Conservation (phyloP, 2,329 filamentous ascomycete species). For the Salinomyces thailandicus region DNA sequence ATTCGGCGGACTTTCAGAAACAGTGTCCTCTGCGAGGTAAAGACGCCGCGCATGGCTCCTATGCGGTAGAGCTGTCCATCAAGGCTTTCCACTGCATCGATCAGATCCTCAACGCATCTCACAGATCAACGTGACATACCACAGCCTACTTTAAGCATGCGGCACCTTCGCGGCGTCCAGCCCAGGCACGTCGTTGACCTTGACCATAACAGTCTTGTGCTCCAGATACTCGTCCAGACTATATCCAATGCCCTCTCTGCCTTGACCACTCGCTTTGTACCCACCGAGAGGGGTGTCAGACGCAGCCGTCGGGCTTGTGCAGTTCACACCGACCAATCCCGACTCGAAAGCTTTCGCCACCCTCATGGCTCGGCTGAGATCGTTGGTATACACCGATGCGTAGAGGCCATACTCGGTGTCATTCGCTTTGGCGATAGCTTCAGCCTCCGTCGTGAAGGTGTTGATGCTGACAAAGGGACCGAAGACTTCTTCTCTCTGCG, state of each 20-base stretch:
- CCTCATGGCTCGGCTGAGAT: conserved; percentile 28
- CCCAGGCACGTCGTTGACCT: conserved; percentile 16
- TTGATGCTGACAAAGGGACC: conserved; percentile 30
- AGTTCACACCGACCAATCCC: conserved; percentile 29
- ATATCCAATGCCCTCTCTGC: conserved; percentile 10
- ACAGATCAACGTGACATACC: too few species aligned
- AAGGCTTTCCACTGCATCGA: too few species aligned
- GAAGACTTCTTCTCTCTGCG: conserved; percentile 28
- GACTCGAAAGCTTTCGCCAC: conserved; percentile 31
- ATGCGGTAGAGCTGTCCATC: too few species aligned
- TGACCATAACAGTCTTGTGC: conserved; percentile 15
- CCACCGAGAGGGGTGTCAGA: conserved; percentile 31
- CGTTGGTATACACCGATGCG: conserved; percentile 28
- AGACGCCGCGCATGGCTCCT: too few species aligned
- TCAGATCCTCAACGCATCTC: too few species aligned
- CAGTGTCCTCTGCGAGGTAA: too few species aligned
- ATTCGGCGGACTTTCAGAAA: too few species aligned
- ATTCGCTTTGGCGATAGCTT: conserved; percentile 28
- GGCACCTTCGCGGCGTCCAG: too few species aligned
- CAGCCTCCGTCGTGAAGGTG: conserved; percentile 27
- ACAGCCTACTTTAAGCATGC: too few species aligned
- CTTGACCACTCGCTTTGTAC: conserved; percentile 20
- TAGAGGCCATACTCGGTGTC: conserved; percentile 30
- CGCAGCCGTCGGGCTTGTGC: not conserved
- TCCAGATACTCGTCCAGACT: conserved; percentile 16